Evolutionary conservation across 2,329 filamentous ascomycete species (phyloP).

Genomic region (Microdochium bolleyi): DNA sequence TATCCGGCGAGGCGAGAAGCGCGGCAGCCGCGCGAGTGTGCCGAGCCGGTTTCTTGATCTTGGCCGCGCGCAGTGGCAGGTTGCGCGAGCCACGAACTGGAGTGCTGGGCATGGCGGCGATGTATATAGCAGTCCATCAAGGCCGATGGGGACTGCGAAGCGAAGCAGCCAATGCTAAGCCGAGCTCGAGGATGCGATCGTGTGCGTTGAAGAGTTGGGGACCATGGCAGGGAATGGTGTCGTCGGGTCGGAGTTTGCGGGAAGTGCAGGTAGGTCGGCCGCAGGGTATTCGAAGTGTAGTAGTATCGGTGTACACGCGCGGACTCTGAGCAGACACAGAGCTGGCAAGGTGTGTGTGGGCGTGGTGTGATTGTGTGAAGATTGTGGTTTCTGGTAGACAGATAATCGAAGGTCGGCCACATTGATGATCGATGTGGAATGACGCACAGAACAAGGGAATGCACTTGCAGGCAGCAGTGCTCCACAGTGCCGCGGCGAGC

Average conservation of each 20-base stretch:
- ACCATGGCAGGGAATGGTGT: background rate
- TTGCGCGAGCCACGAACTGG: conserved; percentile 13
- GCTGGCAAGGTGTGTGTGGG: too few relatives aligned
- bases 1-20: background rate
- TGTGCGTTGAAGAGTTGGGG: background rate
- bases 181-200: background rate
- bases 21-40: conserved; percentile 2
- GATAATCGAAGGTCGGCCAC: too few relatives aligned
- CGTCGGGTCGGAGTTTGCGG: background rate
- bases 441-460: too few relatives aligned
- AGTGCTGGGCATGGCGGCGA: conserved; percentile 11
- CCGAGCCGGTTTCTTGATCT: conserved; percentile 11
- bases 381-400: too few relatives aligned
- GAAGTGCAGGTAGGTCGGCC: background rate
- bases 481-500: too few relatives aligned
- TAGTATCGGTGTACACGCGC: too few relatives aligned
- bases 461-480: too few relatives aligned
- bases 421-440: too few relatives aligned
- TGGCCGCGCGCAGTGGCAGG: conserved; percentile 17
- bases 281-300: background rate
- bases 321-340: too few relatives aligned
- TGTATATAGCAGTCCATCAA: conserved; percentile 5
- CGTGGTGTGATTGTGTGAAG: too few relatives aligned
- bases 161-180: background rate
- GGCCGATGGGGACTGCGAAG: background rate